Percentiles rank a stretch among this genome's conserved stretches.
Evolutionary conservation across 176 grass and related monocot species (phyloP).

Genomic region (Triticum turgidum): DNA sequence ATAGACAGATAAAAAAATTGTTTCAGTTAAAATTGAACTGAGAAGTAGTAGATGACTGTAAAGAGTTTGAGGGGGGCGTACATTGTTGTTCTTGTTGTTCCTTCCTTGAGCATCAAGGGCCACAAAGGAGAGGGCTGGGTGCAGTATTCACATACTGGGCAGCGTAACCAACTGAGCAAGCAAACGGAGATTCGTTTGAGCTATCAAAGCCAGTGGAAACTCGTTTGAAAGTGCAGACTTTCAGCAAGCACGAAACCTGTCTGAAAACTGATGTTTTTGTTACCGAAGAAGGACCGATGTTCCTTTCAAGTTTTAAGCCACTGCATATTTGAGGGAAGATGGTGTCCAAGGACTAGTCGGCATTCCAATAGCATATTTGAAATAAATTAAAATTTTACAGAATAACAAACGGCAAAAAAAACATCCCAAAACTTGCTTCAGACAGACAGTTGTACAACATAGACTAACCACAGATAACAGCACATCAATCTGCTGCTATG

Average conservation of each 20-base stretch:
- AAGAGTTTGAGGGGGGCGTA: not conserved
- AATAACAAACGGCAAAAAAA: not conserved
- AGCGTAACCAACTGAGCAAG: conserved; percentile 21
- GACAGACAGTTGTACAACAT: conserved; percentile 1
- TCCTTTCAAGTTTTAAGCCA: not conserved
- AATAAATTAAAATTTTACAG: not conserved
- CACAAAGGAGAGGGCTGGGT: conserved; percentile 15
- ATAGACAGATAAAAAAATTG: not conserved
- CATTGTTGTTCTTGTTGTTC: not conserved
- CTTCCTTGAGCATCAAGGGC: conserved; percentile 35
- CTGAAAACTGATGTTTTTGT: not conserved
- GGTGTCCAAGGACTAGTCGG: not conserved
- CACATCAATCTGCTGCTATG: not conserved
- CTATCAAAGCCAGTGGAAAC: not conserved
- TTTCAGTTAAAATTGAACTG: not conserved
- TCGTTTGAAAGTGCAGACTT: not conserved
- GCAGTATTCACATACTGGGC: not conserved
- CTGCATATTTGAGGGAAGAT: not conserved
- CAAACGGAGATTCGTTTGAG: conserved; percentile 32
- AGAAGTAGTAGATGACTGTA: not conserved
- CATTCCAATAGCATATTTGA: not conserved
- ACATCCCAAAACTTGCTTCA: not conserved
- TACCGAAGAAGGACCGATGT: too few relatives aligned
- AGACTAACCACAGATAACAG: not conserved
- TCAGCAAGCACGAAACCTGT: not conserved